Evolutionary conservation across 2,329 filamentous ascomycete species (phyloP), one percentile per base, ranked within the genome.

Genomic region (Exophiala calicioides): DNA sequence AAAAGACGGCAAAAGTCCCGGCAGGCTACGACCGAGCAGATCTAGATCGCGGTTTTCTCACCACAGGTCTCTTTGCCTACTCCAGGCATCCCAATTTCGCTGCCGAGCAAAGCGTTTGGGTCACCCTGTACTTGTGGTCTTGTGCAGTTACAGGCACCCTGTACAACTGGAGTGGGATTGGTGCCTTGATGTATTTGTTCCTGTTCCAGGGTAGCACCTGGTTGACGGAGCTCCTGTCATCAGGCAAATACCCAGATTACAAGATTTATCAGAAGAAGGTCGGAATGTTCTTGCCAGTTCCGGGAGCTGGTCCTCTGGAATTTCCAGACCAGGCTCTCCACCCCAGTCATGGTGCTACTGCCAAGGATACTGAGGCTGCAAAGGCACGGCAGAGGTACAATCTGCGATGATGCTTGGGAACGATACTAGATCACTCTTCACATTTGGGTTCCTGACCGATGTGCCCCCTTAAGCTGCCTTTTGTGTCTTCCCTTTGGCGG

Each of bases 11-110:
- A 37, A 86, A 86, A 63, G 76, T 91, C 3, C 81, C 88, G 1
- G 66, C 70, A 4, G 71, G 72, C 57, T 90, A 78, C 66, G 77
- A 75, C 0, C 81, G 84, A 57, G 81, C 81, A 50, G 88, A 95
- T 43, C 79, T 98, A 19, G 88, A 96, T 55, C 86, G 91, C 27
- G 93, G 93, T 31, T 98, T 98, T 69, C 77, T 87, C 55, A 85
- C 88, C 6, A 81, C 77, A 3, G 93, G 93, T 0, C 74, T 98
- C 5, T 98, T 88, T 85, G 85, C 83, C 1, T 90, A 84, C 73
- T 91, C 86, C 58, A 80, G 93, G 34, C 94, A 98, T 66, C 93
- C 93, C 36, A 98, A 98, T 68, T 98, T 97, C 63, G 82, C 87
- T 4, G 88, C 88, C 4, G 93, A 98, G 69, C 93, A 97, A 70